Conservation (phyloP, 257 asterid species). For the Mentha longifolia region DNA sequence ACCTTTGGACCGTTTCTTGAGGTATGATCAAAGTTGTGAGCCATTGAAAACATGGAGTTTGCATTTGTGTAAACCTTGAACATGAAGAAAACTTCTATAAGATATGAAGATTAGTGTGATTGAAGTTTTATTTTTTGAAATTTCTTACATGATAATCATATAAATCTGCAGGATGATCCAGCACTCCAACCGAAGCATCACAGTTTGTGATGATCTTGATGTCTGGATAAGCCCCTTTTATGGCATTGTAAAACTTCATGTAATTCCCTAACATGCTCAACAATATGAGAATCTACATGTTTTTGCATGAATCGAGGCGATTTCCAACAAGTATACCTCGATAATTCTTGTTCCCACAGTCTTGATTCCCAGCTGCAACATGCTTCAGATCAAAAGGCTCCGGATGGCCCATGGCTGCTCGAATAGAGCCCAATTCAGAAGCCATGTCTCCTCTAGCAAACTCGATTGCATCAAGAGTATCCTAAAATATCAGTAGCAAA, state of each 20-base stretch:
- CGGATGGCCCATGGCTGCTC: constrained; percentile 85
- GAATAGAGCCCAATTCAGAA: constrained; percentile 81
- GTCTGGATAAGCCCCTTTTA: constrained; percentile 68
- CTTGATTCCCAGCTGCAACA: constrained; percentile 88
- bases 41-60: constrained; percentile 55
- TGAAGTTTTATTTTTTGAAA: neutral
- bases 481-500: constrained; percentile 44
- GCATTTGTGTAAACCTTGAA: constrained; percentile 70
- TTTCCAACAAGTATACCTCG: constrained; percentile 47
- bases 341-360: constrained; percentile 80
- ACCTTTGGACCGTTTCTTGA: constrained; percentile 87
- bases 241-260: constrained; percentile 77
- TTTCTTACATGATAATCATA: constrained; percentile 85
- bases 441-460: constrained; percentile 75
- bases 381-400: constrained; percentile 85
- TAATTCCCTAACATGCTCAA: constrained; percentile 62
- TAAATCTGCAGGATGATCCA: constrained; percentile 90
- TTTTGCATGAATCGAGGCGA: neutral
- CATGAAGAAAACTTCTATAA: neutral
- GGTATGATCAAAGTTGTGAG: constrained; percentile 66
- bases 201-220: constrained; percentile 83
- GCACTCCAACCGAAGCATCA: constrained; percentile 60
- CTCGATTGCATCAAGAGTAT: constrained; percentile 81
- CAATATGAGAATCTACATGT: neutral
- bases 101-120: neutral